These are phyloP conservation scores for Periglandula ipomoeae DNA, from an alignment of 2,329 filamentous ascomycete species.

Conservation along the genomic window DNA sequence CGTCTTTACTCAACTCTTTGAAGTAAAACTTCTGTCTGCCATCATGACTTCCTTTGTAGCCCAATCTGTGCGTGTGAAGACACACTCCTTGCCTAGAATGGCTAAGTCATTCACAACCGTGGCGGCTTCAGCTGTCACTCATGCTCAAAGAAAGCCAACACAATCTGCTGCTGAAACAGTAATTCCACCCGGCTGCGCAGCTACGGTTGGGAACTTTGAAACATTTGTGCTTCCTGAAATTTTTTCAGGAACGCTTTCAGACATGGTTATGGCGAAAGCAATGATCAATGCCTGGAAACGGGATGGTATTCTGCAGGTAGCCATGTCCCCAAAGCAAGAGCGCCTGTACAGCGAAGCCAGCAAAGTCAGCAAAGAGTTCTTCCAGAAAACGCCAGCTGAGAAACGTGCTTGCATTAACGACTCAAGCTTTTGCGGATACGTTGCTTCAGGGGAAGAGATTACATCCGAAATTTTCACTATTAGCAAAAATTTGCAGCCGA, in stretches of 20 bases:
- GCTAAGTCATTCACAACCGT: not conserved
- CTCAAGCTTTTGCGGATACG: slow-evolving; percentile 38
- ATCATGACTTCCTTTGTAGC: slow-evolving; percentile 6
- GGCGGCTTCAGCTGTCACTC: not conserved
- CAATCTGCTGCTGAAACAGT: not conserved
- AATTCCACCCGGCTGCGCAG: slow-evolving; percentile 20
- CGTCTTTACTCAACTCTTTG: too few species aligned
- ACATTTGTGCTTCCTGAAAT: slow-evolving; percentile 32
- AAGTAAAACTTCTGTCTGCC: not conserved
- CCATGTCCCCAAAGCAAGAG: slow-evolving; percentile 26
- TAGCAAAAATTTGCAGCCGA: slow-evolving; percentile 33
- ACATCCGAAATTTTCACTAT: slow-evolving; percentile 43
- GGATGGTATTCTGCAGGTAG: slow-evolving; percentile 38
- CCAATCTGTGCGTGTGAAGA: not conserved
- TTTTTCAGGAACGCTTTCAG: slow-evolving; percentile 23
- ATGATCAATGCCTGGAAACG: slow-evolving; percentile 33
- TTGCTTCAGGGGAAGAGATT: slow-evolving; percentile 39
- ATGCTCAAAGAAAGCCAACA: not conserved
- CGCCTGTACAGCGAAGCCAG: slow-evolving; percentile 27
- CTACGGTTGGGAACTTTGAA: slow-evolving; percentile 21
- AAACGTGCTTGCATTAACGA: slow-evolving; percentile 35
- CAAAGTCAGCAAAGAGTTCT: slow-evolving; percentile 29
- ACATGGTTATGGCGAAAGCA: slow-evolving; percentile 28
- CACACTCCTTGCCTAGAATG: not conserved
- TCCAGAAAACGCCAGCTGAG: slow-evolving; percentile 22